Evolutionary conservation across 2,329 filamentous ascomycete species (phyloP).

Genomic region (Aspergillus phoenicis): DNA sequence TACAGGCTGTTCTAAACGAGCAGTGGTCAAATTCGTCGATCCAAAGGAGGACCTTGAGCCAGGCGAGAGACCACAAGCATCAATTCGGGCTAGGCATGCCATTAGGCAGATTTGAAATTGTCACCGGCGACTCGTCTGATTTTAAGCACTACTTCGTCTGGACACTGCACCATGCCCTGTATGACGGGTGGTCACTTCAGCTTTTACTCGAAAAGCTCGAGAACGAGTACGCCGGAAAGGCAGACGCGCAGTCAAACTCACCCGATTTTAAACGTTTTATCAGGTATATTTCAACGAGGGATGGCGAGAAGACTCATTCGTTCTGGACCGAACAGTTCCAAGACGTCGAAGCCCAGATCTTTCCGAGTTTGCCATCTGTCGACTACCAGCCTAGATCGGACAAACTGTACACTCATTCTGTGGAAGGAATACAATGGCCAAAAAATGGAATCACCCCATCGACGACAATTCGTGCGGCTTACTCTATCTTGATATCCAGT

Average conservation of each 20-base stretch:
- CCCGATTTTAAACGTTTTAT: neutral
- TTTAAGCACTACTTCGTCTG: neutral
- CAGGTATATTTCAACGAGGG: neutral
- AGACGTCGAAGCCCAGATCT: neutral
- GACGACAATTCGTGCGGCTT: conserved; percentile 40
- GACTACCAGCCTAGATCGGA: neutral
- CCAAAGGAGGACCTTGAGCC: neutral
- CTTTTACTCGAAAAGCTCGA: neutral
- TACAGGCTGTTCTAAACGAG: neutral
- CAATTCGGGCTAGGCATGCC: neutral
- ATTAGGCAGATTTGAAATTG: neutral
- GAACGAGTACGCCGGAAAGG: neutral
- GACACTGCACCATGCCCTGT: conserved; percentile 1
- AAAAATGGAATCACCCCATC: conserved; percentile 19
- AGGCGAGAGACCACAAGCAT: neutral
- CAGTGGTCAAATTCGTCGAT: neutral
- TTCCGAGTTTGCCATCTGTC: neutral
- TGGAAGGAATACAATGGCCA: neutral
- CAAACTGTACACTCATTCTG: neutral
- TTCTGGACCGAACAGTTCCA: neutral
- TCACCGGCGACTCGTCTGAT: neutral
- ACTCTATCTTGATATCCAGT: conserved; percentile 37
- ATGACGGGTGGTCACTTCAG: conserved; percentile 9
- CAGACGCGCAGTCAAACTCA: neutral
- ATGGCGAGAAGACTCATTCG: neutral